These are phyloP conservation scores for Aspergillus indologenus DNA, from an alignment of 495 filamentous ascomycete species.

Conservation along the genomic window DNA sequence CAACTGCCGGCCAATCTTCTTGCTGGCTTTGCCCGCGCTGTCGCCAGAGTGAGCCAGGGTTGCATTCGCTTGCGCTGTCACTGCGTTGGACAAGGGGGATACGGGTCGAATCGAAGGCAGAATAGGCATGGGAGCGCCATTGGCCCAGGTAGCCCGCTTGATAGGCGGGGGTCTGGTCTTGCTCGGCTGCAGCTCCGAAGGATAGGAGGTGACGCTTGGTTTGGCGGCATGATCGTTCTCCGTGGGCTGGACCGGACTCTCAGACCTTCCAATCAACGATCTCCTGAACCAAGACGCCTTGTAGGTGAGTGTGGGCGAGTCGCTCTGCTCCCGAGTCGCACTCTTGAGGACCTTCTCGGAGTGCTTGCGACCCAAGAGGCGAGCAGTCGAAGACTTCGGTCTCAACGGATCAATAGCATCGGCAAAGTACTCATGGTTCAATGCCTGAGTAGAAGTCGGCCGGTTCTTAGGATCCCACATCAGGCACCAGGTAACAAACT, in stretches of 20 bases:
- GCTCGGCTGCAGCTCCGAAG: constrained; percentile 46
- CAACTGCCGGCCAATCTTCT: constrained; percentile 94
- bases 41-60: constrained; percentile 31
- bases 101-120: constrained; percentile 94
- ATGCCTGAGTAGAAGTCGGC: constrained; percentile 90
- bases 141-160: constrained; percentile 88
- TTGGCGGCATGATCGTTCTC: constrained; percentile 35
- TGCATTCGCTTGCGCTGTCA: constrained; percentile 78
- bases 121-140: constrained; percentile 94
- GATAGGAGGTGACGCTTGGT: constrained; percentile 51
- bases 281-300: constrained; percentile 96
- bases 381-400: constrained; percentile 85
- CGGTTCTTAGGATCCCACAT: constrained; percentile 98
- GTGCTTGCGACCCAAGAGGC: constrained; percentile 80
- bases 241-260: constrained; percentile 47
- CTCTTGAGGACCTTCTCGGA: constrained; percentile 67
- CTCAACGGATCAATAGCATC: constrained; percentile 91
- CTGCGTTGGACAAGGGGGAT: constrained; percentile 85
- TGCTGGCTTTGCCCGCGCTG: constrained; percentile 57
- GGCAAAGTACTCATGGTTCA: constrained; percentile 92
- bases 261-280: constrained; percentile 75
- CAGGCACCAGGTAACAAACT: constrained; percentile 97
- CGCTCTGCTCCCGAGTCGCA: constrained; percentile 59
- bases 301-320: constrained; percentile 66
- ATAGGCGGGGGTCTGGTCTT: constrained; percentile 60